Evolutionary conservation across 2,329 filamentous ascomycete species (phyloP).

Genomic region (Teratosphaeria nubilosa): DNA sequence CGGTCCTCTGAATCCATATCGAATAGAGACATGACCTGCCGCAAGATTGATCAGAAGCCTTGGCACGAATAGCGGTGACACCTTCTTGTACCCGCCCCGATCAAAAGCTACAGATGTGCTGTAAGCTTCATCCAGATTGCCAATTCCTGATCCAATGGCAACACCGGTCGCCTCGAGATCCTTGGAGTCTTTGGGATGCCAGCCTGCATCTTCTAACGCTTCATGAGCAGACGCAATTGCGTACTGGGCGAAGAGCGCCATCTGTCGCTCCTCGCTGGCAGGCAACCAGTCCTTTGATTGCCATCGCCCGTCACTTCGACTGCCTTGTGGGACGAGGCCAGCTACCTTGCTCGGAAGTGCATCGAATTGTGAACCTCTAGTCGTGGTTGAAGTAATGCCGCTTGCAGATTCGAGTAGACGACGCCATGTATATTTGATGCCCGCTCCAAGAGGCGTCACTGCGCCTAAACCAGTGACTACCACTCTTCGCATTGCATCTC

Average conservation of each 20-base stretch:
- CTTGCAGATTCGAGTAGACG: constrained; percentile 70
- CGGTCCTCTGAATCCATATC: constrained; percentile 75
- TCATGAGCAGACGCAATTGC: constrained; percentile 78
- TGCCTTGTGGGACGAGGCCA: constrained; percentile 61
- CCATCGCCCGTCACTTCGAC: constrained; percentile 34
- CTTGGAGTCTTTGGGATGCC: constrained; percentile 51
- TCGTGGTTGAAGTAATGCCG: constrained; percentile 65
- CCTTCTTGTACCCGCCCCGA: constrained; percentile 73
- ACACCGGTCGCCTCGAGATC: constrained; percentile 74
- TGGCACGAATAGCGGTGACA: constrained; percentile 88
- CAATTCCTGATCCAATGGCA: constrained; percentile 89
- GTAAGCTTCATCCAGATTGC: constrained; percentile 85
- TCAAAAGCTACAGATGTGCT: constrained; percentile 69
- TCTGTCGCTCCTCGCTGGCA: constrained; percentile 56
- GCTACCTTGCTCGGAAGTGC: constrained; percentile 77
- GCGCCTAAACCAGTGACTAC: constrained; percentile 41
- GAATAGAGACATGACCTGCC: constrained; percentile 90
- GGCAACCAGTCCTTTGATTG: constrained; percentile 37
- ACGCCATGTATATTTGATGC: constrained; percentile 62
- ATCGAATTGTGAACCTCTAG: constrained; percentile 53
- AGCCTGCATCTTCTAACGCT: constrained; percentile 73
- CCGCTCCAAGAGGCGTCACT: constrained; percentile 32
- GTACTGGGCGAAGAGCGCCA: constrained; percentile 89
- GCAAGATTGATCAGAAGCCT: constrained; percentile 89
- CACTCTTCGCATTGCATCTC: constrained; percentile 37